Percentiles rank a stretch among this genome's conserved stretches.
Evolutionary conservation across 805 yeast genomes (phyloP).

Genomic region (Lachancea mirantina): DNA sequence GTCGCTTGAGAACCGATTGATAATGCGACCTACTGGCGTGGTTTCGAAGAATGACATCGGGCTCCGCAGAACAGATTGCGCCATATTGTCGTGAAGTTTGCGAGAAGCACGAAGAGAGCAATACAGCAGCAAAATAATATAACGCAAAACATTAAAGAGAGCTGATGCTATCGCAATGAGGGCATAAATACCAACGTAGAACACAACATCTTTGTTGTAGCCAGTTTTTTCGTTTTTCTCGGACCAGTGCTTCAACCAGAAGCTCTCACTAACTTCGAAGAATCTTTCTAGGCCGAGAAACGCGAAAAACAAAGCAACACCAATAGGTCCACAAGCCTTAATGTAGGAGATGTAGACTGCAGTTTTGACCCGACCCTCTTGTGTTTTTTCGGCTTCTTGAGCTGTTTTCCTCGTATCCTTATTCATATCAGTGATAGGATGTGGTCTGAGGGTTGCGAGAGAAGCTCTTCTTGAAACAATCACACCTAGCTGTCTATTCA

Average conservation of each 20-base stretch:
- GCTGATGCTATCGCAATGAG: conserved; percentile 48
- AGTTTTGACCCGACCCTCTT: conserved; percentile 52
- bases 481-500: conserved; percentile 2
- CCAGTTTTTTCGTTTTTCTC: conserved; percentile 41
- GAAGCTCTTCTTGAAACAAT: conserved; percentile 48
- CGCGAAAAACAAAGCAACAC: conserved; percentile 38
- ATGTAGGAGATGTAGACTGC: conserved; percentile 48
- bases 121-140: conserved; percentile 43
- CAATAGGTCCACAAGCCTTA: conserved; percentile 49
- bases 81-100: conserved; percentile 51
- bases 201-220: conserved; percentile 36
- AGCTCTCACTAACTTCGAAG: conserved; percentile 39
- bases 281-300: conserved; percentile 33
- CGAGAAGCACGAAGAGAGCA: conserved; percentile 53
- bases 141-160: conserved; percentile 39
- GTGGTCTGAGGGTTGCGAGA: conserved; percentile 49
- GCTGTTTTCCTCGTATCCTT: conserved; percentile 34
- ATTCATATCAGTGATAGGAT: conserved; percentile 26
- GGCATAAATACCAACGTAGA: conserved; percentile 49
- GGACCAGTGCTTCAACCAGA: conserved; percentile 68
- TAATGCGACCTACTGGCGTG: conserved; percentile 59
- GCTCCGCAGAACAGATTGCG: conserved; percentile 43
- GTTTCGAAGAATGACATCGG: conserved; percentile 67
- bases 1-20: conserved; percentile 61
- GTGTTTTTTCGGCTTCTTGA: conserved; percentile 46